A percentile compares a stretch with the other conserved stretches of the same genome.
Conservation (phyloP, 2,329 filamentous ascomycete genomes). For the Fusarium longipes region DNA sequence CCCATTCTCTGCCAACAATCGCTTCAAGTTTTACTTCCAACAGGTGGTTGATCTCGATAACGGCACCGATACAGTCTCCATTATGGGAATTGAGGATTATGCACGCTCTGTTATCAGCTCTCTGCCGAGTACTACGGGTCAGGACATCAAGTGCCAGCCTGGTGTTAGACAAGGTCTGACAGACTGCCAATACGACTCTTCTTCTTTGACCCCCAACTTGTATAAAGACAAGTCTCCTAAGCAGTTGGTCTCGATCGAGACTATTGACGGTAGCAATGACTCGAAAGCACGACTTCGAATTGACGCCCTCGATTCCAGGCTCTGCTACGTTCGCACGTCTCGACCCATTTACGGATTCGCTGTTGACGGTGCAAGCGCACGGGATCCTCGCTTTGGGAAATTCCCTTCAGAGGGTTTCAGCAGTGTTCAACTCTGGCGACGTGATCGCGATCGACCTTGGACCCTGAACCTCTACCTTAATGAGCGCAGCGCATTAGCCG, state of each 20-base stretch:
- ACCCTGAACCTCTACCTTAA: conserved; percentile 61
- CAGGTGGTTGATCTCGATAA: conserved; percentile 83
- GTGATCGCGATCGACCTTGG: conserved; percentile 83
- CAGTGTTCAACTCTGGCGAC: conserved; percentile 82
- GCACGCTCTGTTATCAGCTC: conserved; percentile 73
- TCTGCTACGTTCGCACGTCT: conserved; percentile 80
- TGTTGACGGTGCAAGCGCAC: conserved; percentile 69
- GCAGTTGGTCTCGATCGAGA: conserved; percentile 71
- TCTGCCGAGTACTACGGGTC: conserved; percentile 76
- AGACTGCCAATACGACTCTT: conserved; percentile 78
- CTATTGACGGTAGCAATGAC: conserved; percentile 47
- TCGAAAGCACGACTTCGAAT: conserved; percentile 73
- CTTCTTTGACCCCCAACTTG: conserved; percentile 69
- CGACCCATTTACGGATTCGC: conserved; percentile 72
- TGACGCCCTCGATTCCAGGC: conserved; percentile 78
- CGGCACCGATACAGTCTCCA: conserved; percentile 74
- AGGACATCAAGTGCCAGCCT: conserved; percentile 65
- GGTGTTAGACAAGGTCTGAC: conserved; percentile 59
- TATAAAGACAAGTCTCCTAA: conserved; percentile 57
- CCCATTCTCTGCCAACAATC: conserved; percentile 82
- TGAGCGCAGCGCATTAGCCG: conserved; percentile 9
- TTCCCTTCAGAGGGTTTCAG: conserved; percentile 71
- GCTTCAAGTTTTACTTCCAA: conserved; percentile 88
- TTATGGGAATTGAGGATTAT: conserved; percentile 76
- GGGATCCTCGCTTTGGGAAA: conserved; percentile 73